Percentiles rank a stretch among this genome's conserved stretches.
phyloP scores from a whole-genome alignment of 2,329 filamentous ascomycete genomes.

The Pyrenochaeta sp. region DNA sequence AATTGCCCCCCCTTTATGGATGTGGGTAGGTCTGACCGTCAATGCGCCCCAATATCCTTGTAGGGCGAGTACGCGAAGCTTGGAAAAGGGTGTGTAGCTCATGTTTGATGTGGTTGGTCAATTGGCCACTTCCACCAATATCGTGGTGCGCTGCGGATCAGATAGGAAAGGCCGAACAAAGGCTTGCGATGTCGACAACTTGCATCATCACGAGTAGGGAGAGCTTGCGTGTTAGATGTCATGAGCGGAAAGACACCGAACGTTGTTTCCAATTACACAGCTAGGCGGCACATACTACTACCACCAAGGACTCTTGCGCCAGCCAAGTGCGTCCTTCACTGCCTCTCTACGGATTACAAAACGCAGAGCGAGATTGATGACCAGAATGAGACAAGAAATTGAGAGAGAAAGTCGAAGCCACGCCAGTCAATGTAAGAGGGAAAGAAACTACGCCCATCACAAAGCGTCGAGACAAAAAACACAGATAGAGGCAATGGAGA shows the following conservation, averaged over 20 bases:
- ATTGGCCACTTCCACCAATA: conserved; percentile 1
- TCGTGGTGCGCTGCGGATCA: conserved; percentile 2
- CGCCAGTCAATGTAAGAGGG: conserved; percentile 33
- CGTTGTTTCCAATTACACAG: conserved; percentile 42
- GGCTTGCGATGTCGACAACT: neutral
- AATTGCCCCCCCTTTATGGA: conserved; percentile 13
- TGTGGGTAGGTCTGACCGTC: conserved; percentile 11
- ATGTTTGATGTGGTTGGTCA: conserved; percentile 16
- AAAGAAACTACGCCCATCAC: conserved; percentile 18
- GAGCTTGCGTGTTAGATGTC: neutral
- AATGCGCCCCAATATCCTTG: conserved; percentile 8
- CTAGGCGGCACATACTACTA: conserved; percentile 30
- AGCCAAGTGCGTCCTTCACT: conserved; percentile 36
- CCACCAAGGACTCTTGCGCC: conserved; percentile 38
- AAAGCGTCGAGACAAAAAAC: conserved; percentile 28
- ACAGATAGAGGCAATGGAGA: conserved; percentile 38
- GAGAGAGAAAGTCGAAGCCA: conserved; percentile 27
- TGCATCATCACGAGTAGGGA: neutral
- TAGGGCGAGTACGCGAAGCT: conserved; percentile 8
- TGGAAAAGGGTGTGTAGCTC: conserved; percentile 13
- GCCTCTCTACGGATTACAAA: conserved; percentile 30
- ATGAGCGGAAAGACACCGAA: conserved; percentile 15
- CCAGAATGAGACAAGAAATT: conserved; percentile 31
- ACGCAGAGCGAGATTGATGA: conserved; percentile 21
- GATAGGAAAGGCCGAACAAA: neutral